Conservation (phyloP, 1,284 basidiomycete genomes). For the Fomitopsis pinicola region DNA sequence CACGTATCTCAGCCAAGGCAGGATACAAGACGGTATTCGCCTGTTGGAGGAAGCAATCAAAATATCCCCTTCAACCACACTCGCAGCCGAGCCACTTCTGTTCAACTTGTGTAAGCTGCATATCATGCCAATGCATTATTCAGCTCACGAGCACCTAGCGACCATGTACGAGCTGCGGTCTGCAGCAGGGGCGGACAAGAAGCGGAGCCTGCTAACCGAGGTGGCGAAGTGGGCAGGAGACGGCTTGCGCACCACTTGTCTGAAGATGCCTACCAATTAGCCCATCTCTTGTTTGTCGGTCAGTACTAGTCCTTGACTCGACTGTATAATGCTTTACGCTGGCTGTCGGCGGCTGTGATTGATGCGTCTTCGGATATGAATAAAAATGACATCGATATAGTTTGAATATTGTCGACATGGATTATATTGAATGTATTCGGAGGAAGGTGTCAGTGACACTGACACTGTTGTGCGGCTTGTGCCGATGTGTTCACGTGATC, state of each 20-base stretch:
- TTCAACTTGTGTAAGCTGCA: slow-evolving; percentile 70
- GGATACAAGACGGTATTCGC: slow-evolving; percentile 68
- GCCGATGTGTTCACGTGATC: no score
- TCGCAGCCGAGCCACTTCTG: slow-evolving; percentile 72
- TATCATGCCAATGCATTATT: not conserved
- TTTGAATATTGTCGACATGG: no score
- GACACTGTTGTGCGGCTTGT: no score
- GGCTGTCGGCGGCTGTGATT: no score
- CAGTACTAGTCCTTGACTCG: no score
- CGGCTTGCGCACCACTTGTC: slow-evolving; percentile 68
- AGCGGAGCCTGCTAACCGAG: slow-evolving; percentile 65
- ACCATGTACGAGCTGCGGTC: slow-evolving; percentile 79
- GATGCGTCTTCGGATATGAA: no score
- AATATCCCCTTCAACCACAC: slow-evolving; percentile 60
- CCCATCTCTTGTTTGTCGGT: no score
- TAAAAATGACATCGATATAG: no score
- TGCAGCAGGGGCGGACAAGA: slow-evolving; percentile 63
- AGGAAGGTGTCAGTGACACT: no score
- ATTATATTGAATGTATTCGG: no score
- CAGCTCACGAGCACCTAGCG: slow-evolving; percentile 35
- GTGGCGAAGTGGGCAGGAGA: slow-evolving; percentile 82
- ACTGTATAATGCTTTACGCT: no score
- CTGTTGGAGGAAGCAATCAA: slow-evolving; percentile 59
- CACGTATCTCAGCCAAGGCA: slow-evolving; percentile 62
- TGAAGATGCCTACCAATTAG: slow-evolving; percentile 66